Evolutionary conservation across 2,329 filamentous ascomycete genomes (phyloP).

Genomic region (Arthroderma sp.): DNA sequence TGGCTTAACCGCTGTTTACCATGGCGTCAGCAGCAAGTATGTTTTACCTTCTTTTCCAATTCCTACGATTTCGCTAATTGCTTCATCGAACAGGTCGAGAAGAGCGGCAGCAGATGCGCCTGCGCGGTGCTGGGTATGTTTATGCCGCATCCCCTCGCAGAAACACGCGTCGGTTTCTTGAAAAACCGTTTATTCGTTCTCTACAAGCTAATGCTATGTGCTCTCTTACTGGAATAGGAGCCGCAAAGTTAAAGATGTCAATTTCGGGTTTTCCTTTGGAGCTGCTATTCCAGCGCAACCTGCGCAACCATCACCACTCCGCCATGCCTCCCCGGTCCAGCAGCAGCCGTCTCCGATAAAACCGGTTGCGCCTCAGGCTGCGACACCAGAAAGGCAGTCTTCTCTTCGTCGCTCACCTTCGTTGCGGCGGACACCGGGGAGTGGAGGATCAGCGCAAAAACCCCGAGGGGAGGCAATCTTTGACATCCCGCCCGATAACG

Average conservation of each 20-base stretch:
- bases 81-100: conserved; percentile 30
- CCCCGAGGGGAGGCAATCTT: conserved; percentile 19
- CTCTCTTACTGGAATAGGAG: conserved; percentile 22
- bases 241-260: conserved; percentile 34
- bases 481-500: conserved; percentile 23
- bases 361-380: conserved; percentile 3
- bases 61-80: neutral
- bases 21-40: conserved; percentile 27
- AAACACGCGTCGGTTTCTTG: conserved; percentile 2
- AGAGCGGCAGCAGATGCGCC: conserved; percentile 44
- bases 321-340: conserved; percentile 7
- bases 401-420: conserved; percentile 10
- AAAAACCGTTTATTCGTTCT: conserved; percentile 13
- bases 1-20: conserved; percentile 1
- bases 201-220: conserved; percentile 3
- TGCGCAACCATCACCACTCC: conserved; percentile 16
- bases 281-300: conserved; percentile 14
- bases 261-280: conserved; percentile 40
- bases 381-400: conserved; percentile 9
- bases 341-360: neutral
- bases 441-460: conserved; percentile 15
- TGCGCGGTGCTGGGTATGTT: conserved; percentile 44
- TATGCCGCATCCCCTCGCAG: conserved; percentile 5
- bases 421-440: conserved; percentile 11
- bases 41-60: conserved; percentile 5